Percentiles rank a stretch among this genome's conserved stretches.
These are phyloP conservation scores for Rachicladosporium sp. DNA, from an alignment of 2,329 filamentous ascomycete species.

Conservation along the genomic window DNA sequence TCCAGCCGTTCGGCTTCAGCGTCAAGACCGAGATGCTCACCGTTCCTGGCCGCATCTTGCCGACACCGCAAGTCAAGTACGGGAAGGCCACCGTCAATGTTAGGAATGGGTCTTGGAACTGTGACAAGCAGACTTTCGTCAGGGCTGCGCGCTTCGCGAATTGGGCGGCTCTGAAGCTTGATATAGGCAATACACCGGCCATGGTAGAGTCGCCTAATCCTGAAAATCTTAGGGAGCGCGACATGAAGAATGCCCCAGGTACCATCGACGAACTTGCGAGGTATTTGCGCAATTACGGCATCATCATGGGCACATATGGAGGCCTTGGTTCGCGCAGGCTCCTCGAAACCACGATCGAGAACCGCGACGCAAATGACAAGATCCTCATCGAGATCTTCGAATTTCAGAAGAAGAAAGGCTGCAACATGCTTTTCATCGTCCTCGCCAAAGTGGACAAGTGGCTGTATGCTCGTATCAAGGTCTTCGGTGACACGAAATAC, in stretches of 20 bases:
- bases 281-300: slow-evolving; percentile 15
- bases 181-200: too few relatives aligned
- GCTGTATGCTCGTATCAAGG: slow-evolving; percentile 57
- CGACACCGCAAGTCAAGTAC: slow-evolving; percentile 51
- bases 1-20: slow-evolving; percentile 47
- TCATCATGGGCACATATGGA: slow-evolving; percentile 23
- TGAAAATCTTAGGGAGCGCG: neutral
- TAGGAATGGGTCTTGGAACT: slow-evolving; percentile 21
- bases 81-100: slow-evolving; percentile 9
- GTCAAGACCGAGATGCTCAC: slow-evolving; percentile 54
- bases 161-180: slow-evolving; percentile 15
- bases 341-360: slow-evolving; percentile 34
- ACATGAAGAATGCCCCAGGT: neutral
- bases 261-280: slow-evolving; percentile 11
- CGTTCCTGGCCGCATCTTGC: slow-evolving; percentile 58
- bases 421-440: slow-evolving; percentile 49
- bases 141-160: slow-evolving; percentile 41
- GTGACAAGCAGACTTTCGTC: slow-evolving; percentile 39
- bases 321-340: slow-evolving; percentile 37
- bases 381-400: slow-evolving; percentile 12
- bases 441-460: slow-evolving; percentile 39
- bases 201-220: slow-evolving; percentile 7
- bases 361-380: slow-evolving; percentile 16
- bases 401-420: slow-evolving; percentile 11
- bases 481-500: slow-evolving; percentile 49